phyloP scores from a whole-genome alignment of 345 rosid genomes.

The Psidium guajava region DNA sequence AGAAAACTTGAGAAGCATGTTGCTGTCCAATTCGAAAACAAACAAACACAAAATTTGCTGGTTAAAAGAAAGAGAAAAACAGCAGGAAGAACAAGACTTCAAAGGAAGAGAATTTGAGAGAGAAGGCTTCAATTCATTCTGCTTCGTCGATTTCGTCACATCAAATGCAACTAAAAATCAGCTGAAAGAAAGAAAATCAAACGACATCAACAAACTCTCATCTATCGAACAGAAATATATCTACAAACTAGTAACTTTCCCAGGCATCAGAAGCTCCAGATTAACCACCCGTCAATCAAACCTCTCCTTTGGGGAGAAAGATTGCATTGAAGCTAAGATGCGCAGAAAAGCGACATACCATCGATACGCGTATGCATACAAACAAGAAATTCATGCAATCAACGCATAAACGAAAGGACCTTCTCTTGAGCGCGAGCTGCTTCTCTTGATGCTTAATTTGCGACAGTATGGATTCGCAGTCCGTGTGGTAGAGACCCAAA shows the following conservation, averaged over 20 bases:
- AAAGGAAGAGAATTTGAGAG: not conserved
- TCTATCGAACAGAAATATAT: not conserved
- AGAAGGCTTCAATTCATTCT: not conserved
- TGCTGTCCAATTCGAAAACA: not conserved
- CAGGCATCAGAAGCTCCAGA: not conserved
- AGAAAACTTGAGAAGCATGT: not conserved
- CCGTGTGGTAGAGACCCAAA: conserved; percentile 8
- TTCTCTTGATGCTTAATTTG: conserved; percentile 39
- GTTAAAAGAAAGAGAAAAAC: not conserved
- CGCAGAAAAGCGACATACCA: not conserved
- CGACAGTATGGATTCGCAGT: conserved; percentile 25
- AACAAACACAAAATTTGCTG: not conserved
- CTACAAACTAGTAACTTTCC: not conserved
- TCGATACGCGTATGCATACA: not conserved
- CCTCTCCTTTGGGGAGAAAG: not conserved
- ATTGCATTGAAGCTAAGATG: not conserved
- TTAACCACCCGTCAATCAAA: not conserved
- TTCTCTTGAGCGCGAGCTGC: conserved; percentile 43
- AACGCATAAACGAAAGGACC: conserved; percentile 15
- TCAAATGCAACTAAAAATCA: not conserved
- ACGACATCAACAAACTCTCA: not conserved
- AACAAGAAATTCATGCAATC: not conserved
- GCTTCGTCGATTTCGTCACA: not conserved
- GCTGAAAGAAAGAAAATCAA: not conserved
- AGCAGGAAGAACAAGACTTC: not conserved